Evolutionary conservation across 306 rosid genomes (phyloP).

Genomic region (Glycine latifolia): DNA sequence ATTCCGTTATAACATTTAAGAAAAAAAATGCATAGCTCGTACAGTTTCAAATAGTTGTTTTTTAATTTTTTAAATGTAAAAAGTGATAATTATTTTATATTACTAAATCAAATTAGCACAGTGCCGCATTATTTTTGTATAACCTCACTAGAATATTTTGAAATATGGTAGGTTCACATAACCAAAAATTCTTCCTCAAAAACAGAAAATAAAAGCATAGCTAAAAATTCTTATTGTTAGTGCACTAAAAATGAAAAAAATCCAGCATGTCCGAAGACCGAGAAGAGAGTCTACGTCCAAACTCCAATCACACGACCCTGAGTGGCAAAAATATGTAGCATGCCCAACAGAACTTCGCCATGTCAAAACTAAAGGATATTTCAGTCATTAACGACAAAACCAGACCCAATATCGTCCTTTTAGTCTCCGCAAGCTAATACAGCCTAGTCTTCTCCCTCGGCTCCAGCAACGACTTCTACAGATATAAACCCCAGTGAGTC

Average conservation of each 20-base stretch:
- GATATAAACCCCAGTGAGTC: constrained; percentile 43
- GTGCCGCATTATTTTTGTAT: no score
- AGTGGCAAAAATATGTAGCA: constrained; percentile 6
- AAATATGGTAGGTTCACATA: no score
- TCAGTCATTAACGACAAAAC: background rate
- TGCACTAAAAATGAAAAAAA: constrained; percentile 9
- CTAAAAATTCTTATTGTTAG: no score
- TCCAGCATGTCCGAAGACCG: constrained; percentile 29
- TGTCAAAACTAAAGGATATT: background rate
- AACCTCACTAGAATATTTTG: no score
- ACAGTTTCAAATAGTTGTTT: no score
- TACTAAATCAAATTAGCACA: no score
- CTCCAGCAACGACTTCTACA: constrained; percentile 44
- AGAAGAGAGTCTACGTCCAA: constrained; percentile 36
- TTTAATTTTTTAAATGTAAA: no score
- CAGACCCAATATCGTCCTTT: constrained; percentile 39
- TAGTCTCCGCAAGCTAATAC: background rate
- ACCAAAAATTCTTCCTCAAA: no score
- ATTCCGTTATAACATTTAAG: no score
- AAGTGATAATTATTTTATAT: no score
- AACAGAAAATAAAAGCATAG: no score
- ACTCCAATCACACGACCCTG: constrained; percentile 33
- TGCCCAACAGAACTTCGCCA: background rate
- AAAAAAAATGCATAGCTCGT: no score
- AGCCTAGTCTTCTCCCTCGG: constrained; percentile 8